Percentiles rank a stretch among this genome's conserved stretches.
Conservation (phyloP, 257 asterid species). For the Solanum pimpinellifolium region DNA sequence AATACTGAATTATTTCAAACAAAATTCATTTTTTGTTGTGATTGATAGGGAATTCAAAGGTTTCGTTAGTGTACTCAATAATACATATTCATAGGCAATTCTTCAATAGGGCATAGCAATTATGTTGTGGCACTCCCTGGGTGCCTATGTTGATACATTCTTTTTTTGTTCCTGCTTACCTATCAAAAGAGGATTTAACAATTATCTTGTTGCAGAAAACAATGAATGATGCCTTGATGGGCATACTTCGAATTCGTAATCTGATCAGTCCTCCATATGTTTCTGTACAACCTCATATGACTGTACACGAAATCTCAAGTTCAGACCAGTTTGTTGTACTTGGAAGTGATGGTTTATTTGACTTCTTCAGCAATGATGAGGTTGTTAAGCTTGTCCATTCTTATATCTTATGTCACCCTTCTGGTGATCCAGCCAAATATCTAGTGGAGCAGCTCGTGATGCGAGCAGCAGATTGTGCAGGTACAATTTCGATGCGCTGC, state of each 20-base stretch:
- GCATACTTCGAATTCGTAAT: slow-evolving; percentile 75
- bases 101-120: not conserved
- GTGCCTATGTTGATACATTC: not conserved
- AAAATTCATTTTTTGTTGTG: not conserved
- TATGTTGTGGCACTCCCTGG: not conserved
- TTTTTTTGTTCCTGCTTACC: not conserved
- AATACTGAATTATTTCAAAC: not conserved
- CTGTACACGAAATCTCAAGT: slow-evolving; percentile 56
- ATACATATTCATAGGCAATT: not conserved
- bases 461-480: slow-evolving; percentile 93
- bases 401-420: slow-evolving; percentile 40
- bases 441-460: slow-evolving; percentile 82
- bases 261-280: slow-evolving; percentile 89
- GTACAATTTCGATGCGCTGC: slow-evolving; percentile 14
- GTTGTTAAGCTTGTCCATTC: slow-evolving; percentile 62
- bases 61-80: not conserved
- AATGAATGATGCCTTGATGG: slow-evolving; percentile 94
- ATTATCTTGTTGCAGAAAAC: slow-evolving; percentile 41
- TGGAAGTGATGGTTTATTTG: slow-evolving; percentile 93
- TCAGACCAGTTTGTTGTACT: slow-evolving; percentile 80
- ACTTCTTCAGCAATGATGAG: slow-evolving; percentile 86
- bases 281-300: slow-evolving; percentile 56
- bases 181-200: not conserved
- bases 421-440: slow-evolving; percentile 88
- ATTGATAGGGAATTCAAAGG: not conserved